Evolutionary conservation across 1,284 basidiomycete genomes (phyloP).

Genomic region (Rhodotorula sp.): DNA sequence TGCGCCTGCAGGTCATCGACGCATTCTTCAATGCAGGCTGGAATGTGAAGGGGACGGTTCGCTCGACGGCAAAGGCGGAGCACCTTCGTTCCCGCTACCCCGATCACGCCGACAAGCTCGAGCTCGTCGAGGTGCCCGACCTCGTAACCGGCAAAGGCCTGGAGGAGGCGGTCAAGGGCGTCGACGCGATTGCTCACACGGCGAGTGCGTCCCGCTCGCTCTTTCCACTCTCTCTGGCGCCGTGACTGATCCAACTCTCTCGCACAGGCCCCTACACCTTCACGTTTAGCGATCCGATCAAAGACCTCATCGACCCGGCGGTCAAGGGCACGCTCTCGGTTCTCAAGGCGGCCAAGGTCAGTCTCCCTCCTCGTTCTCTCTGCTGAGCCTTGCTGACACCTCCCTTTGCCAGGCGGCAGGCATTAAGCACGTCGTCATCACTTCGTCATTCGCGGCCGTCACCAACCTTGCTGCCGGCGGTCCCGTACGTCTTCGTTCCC

Average conservation of each 20-base stretch:
- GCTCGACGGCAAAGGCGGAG: constrained; percentile 23
- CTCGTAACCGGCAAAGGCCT: constrained; percentile 49
- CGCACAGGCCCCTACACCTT: constrained; percentile 27
- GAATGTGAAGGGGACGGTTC: constrained; percentile 41
- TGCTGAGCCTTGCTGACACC: not conserved
- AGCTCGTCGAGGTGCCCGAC: constrained; percentile 47
- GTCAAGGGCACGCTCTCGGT: constrained; percentile 51
- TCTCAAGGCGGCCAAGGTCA: constrained; percentile 33
- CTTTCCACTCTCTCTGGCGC: constrained; percentile 28
- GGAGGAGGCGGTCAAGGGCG: constrained; percentile 47
- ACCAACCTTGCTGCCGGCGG: constrained; percentile 42
- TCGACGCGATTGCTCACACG: constrained; percentile 42
- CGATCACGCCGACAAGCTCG: constrained; percentile 22
- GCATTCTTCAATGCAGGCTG: constrained; percentile 38
- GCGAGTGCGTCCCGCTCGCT: constrained; percentile 44
- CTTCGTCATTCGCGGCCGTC: constrained; percentile 51
- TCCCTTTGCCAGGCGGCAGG: constrained; percentile 24
- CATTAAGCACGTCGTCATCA: constrained; percentile 49
- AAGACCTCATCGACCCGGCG: constrained; percentile 50
- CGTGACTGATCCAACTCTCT: not conserved
- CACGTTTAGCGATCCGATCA: constrained; percentile 47
- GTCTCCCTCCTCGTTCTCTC: not conserved
- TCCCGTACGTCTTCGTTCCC: not conserved
- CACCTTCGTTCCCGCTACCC: constrained; percentile 32
- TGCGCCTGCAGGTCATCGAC: constrained; percentile 24